A percentile compares a stretch with the other conserved stretches of the same genome.
phyloP scores from a whole-genome alignment of 371 early-diverging fungal genomes.

The Mucor velutinosus region DNA sequence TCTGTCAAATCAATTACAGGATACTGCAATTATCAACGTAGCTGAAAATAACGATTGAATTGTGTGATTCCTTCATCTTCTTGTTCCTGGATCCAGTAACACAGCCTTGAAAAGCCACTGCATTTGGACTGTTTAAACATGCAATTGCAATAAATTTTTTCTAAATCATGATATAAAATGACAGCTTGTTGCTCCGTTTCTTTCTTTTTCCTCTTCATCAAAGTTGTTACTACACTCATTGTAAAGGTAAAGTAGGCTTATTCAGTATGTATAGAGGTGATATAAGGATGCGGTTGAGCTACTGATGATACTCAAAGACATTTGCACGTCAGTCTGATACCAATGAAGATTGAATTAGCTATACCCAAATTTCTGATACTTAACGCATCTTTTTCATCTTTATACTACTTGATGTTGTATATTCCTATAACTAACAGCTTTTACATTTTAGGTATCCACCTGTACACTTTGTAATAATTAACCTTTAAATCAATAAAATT shows the following conservation, averaged over 20 bases:
- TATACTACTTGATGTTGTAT: not conserved
- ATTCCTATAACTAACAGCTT: not conserved
- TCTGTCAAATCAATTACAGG: not conserved
- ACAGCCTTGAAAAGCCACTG: not conserved
- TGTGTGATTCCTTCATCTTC: not conserved
- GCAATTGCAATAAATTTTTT: not conserved
- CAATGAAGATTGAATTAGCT: conserved; percentile 19
- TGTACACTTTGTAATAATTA: too few species aligned
- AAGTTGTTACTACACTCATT: not conserved
- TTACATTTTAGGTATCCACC: not conserved
- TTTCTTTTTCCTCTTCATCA: not conserved
- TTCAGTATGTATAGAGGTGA: not conserved
- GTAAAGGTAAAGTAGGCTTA: not conserved
- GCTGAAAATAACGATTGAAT: not conserved
- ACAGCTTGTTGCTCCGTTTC: not conserved
- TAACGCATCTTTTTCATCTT: conserved; percentile 1
- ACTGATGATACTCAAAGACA: conserved; percentile 22
- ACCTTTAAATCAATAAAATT: too few species aligned
- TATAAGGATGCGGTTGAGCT: conserved; percentile 5
- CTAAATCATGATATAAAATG: not conserved
- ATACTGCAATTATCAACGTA: not conserved
- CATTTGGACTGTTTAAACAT: not conserved
- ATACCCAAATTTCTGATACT: conserved; percentile 22
- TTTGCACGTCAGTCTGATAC: conserved; percentile 33
- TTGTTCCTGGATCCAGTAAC: not conserved